phyloP scores from a whole-genome alignment of 1,284 basidiomycete genomes.

The Tremellales sp. region DNA sequence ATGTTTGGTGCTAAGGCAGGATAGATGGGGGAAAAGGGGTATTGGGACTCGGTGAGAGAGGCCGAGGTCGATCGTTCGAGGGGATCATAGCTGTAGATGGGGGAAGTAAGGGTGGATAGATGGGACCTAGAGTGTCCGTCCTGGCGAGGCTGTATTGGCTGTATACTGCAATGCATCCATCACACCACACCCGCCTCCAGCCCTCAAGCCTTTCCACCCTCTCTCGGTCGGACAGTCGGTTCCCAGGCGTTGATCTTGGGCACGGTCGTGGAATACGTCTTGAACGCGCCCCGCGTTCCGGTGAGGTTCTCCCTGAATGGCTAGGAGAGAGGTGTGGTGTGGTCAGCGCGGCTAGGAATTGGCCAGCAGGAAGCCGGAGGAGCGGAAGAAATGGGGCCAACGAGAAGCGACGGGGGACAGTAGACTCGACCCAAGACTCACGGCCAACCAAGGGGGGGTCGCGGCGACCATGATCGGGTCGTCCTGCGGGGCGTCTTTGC shows the following conservation, averaged over 20 bases:
- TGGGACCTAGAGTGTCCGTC: neutral
- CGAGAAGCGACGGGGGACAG: neutral
- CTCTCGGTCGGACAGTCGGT: conserved; percentile 56
- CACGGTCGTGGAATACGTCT: conserved; percentile 76
- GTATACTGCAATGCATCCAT: neutral
- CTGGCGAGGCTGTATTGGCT: neutral
- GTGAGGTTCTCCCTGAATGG: conserved; percentile 81
- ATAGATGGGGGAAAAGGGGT: neutral
- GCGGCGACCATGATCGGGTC: conserved; percentile 67
- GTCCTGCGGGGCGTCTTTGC: conserved; percentile 68
- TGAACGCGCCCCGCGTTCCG: conserved; percentile 83
- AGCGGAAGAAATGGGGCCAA: neutral
- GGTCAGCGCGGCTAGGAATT: no score
- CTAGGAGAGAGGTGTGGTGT: conserved; percentile 48
- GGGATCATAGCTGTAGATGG: neutral
- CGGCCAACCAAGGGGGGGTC: conserved; percentile 75
- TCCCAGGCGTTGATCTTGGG: conserved; percentile 82
- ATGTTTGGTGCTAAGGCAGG: neutral
- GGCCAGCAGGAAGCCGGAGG: no score
- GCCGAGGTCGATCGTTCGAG: neutral
- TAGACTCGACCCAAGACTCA: conserved; percentile 51
- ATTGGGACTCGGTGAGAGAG: neutral
- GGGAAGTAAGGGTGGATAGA: neutral
- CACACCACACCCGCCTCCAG: neutral
- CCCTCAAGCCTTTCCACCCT: neutral